Evolutionary conservation across 2,329 filamentous ascomycete species (phyloP).

Genomic region (Gyromitra esculenta): DNA sequence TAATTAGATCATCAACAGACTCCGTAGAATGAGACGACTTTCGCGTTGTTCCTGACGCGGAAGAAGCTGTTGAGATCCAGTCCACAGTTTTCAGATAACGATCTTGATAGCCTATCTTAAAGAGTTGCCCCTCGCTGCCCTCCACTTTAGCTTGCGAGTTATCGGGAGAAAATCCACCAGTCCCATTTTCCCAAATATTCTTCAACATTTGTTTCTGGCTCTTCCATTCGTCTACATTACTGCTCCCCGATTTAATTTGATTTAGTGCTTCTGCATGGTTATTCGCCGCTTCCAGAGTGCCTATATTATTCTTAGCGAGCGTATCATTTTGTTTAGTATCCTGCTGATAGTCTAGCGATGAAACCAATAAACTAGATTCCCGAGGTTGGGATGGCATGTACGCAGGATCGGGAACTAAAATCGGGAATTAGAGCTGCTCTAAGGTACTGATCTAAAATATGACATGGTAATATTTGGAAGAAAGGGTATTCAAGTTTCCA

Average conservation of each 20-base stretch:
- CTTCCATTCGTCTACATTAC: conserved; percentile 5
- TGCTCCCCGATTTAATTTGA: conserved; percentile 18
- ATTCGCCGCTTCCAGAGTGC: not conserved
- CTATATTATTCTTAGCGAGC: not conserved
- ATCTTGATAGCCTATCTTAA: not conserved
- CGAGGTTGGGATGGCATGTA: not conserved
- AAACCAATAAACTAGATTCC: not conserved
- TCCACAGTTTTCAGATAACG: not conserved
- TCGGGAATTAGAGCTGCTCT: conserved; percentile 25
- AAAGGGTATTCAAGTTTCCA: conserved; percentile 21
- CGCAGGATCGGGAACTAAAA: conserved; percentile 37
- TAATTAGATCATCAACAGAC: not conserved
- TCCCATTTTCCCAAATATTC: not conserved
- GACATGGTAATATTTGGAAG: not conserved
- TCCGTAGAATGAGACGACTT: not conserved
- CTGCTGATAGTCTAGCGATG: conserved; percentile 1
- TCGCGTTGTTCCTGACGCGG: not conserved
- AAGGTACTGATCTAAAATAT: not conserved
- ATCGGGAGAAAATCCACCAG: not conserved
- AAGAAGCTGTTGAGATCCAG: not conserved
- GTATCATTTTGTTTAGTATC: not conserved
- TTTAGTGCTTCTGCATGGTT: not conserved
- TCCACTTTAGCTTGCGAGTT: not conserved
- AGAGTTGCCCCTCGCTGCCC: conserved; percentile 7
- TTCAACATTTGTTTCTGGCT: too few species aligned